Base-by-base conservation (phyloP, 73 alveolate genomes). In the Urostyla sp. region DNA sequence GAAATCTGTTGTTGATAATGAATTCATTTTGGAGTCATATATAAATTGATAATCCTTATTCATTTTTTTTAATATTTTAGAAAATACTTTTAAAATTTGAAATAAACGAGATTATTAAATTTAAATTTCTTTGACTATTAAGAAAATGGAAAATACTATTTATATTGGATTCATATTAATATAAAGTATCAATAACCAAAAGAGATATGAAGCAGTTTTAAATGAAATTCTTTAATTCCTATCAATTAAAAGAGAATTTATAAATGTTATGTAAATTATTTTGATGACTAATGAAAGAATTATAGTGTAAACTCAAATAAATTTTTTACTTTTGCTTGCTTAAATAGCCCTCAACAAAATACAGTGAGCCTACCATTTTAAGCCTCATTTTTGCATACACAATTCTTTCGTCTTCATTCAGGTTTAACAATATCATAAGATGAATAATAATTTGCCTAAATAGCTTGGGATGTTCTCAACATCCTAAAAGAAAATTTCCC, bases 401-500 rank as follows among this genome's bases (percentile, higher is more conserved):
- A 72, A 40, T 69, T 69, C 40, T 81, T 69, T 32, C 45, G 85
- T 10, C 26, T 69, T 20, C 75, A 69, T 35, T 60, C 80, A 15
- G 79, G 80, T 8, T 26, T 11, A 8, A 0, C 16, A 8, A 21
- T 69, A 21, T 36, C 72, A 18, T 23, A 48, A 8, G 91, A 69
- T 10, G 85, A 50, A 31, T 35, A 69, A 57, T 30, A 18, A 37
- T 81, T 81, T 31, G 91, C 79, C 5, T 30, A 77, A 0, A 20
- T 81, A 5, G 63, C 80, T 0, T 81, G 91, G 91, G 91, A 81
- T 15, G 56, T 51, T 0, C 6, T 81, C 32, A 81, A 81, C 51
- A 81, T 69, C 23, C 46, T 81, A 1, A 81, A 59, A 49, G 91
- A 81, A 40, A 73, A 81, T 40, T 81, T 81, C 46, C 91, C 91